Conservation (phyloP, 805 yeast species). For the Zygoascus biomembranicola region DNA sequence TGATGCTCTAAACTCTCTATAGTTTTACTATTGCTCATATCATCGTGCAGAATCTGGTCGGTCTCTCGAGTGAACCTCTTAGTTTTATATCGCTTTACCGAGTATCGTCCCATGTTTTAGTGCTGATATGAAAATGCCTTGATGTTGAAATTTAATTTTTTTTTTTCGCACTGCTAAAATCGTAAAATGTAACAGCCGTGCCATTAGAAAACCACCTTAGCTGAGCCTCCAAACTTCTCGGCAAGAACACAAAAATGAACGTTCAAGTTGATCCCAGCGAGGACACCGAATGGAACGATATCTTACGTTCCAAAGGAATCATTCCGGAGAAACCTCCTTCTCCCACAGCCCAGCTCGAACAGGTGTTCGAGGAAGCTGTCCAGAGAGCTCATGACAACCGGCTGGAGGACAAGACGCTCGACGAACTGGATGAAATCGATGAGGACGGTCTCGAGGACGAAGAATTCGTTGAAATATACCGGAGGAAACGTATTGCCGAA, state of each 20-base stretch:
- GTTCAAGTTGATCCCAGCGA: conserved; percentile 91
- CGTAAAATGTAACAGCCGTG: background rate
- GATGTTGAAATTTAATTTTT: background rate
- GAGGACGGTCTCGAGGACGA: conserved; percentile 88
- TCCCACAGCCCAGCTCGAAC: conserved; percentile 80
- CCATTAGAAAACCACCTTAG: background rate
- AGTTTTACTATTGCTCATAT: conserved; percentile 56
- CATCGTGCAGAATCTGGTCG: conserved; percentile 68
- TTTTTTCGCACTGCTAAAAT: background rate
- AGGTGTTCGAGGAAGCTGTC: conserved; percentile 77
- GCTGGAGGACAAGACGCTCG: conserved; percentile 64
- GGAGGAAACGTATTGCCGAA: conserved; percentile 70
- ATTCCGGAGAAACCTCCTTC: conserved; percentile 89
- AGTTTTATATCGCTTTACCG: conserved; percentile 76
- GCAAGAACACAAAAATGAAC: conserved; percentile 18
- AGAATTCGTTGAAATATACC: conserved; percentile 63
- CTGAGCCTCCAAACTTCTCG: background rate
- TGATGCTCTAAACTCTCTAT: conserved; percentile 59
- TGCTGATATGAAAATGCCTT: background rate
- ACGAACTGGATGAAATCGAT: conserved; percentile 79
- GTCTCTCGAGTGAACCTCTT: conserved; percentile 47
- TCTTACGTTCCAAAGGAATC: conserved; percentile 79
- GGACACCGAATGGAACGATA: conserved; percentile 99
- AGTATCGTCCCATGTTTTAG: conserved; percentile 68
- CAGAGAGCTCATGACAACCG: conserved; percentile 73